These are phyloP conservation scores for Kernera saxatilis DNA, from an alignment of 345 rosid species.

Conservation along the genomic window DNA sequence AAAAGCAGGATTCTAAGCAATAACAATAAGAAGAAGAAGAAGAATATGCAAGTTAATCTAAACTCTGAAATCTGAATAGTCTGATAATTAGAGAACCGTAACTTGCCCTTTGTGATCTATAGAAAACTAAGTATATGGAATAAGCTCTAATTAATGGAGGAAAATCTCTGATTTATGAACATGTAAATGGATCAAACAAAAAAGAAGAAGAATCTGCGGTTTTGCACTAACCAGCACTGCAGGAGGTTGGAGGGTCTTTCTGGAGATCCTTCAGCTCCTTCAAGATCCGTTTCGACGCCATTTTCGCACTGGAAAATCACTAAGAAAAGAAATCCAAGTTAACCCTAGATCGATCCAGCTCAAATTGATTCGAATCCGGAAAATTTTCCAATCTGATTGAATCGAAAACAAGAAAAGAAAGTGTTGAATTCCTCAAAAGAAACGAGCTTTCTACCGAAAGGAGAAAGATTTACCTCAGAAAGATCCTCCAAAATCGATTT, in stretches of 20 bases:
- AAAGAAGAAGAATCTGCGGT: neutral
- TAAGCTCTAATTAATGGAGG: neutral
- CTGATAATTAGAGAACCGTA: neutral
- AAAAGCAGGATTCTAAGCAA: neutral
- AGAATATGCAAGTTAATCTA: too few species aligned
- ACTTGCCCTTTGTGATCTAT: neutral
- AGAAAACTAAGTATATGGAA: neutral
- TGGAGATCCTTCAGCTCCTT: constrained; percentile 63
- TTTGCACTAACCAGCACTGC: constrained; percentile 46
- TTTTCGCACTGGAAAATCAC: constrained; percentile 13
- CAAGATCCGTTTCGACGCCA: constrained; percentile 61
- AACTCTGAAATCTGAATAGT: too few species aligned
- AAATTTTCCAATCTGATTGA: neutral
- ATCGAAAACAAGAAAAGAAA: neutral
- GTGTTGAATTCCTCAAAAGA: neutral
- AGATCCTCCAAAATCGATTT: constrained; percentile 4
- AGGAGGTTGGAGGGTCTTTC: constrained; percentile 59
- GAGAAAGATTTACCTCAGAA: constrained; percentile 11
- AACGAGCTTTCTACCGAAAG: neutral
- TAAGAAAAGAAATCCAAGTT: neutral
- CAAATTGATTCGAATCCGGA: neutral
- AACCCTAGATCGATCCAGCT: neutral
- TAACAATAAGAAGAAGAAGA: neutral
- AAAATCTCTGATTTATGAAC: neutral
- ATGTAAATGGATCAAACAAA: neutral